Conservation (phyloP, 495 filamentous ascomycete species). For the Cudoniella acicularis region DNA sequence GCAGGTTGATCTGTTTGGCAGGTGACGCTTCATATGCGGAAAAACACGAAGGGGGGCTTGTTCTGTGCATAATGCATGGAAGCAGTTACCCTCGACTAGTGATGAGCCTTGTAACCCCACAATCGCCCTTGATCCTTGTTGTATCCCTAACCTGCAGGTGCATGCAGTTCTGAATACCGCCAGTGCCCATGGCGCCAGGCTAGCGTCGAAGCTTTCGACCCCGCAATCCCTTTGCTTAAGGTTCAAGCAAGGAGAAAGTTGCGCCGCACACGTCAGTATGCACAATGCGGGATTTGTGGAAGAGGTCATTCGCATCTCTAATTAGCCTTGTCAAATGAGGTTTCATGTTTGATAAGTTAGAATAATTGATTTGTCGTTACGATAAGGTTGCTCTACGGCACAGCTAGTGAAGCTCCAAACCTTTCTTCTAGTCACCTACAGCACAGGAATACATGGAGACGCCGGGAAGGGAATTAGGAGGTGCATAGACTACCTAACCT, state of each 20-base stretch:
- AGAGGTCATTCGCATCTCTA: background rate
- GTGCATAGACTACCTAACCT: background rate
- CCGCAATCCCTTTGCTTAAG: too few species aligned
- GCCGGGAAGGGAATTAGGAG: background rate
- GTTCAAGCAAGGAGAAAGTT: too few species aligned
- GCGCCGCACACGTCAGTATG: background rate
- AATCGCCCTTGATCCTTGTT: background rate
- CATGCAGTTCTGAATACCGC: background rate
- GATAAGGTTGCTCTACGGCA: background rate
- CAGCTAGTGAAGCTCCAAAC: background rate
- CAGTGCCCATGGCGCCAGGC: too few species aligned
- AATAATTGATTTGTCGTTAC: background rate
- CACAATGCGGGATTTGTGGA: too few species aligned
- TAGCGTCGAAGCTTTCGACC: too few species aligned
- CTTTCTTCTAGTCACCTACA: background rate
- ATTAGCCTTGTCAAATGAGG: background rate
- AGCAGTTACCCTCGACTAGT: too few species aligned
- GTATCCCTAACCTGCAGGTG: too few species aligned
- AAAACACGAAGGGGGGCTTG: background rate
- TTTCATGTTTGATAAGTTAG: too few species aligned
- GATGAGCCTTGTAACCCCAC: too few species aligned
- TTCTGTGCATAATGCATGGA: background rate
- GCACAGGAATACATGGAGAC: background rate
- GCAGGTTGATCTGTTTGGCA: background rate
- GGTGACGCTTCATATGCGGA: background rate